Evolutionary conservation across 495 filamentous ascomycete genomes (phyloP).

Genomic region (Parathielavia hyrcaniae): DNA sequence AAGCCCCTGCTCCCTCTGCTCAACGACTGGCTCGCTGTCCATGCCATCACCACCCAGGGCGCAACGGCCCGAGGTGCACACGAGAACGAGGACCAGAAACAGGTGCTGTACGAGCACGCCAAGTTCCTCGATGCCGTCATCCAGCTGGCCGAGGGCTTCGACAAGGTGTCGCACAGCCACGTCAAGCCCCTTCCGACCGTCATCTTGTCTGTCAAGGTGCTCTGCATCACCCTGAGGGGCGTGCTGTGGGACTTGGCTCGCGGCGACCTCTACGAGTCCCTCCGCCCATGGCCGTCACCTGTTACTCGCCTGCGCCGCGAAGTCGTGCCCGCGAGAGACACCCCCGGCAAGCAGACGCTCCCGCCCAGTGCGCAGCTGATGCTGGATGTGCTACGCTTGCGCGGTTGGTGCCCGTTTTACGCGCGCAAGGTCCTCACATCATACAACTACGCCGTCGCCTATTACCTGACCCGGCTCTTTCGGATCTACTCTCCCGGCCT

Average conservation of each 20-base stretch:
- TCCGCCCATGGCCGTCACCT: constrained; percentile 17
- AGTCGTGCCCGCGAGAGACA: constrained; percentile 12
- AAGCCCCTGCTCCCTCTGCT: constrained; percentile 20
- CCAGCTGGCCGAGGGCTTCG: constrained; percentile 23
- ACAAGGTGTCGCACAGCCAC: constrained; percentile 24
- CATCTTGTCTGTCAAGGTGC: constrained; percentile 25
- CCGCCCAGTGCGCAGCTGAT: constrained; percentile 22
- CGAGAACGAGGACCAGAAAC: constrained; percentile 4
- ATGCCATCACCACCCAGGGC: constrained; percentile 1
- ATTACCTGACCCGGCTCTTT: constrained; percentile 25
- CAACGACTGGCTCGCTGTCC: constrained; percentile 17
- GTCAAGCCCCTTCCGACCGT: constrained; percentile 24
- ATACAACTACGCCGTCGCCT: constrained; percentile 22
- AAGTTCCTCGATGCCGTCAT: constrained; percentile 22
- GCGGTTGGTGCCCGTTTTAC: constrained; percentile 25
- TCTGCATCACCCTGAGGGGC: constrained; percentile 20
- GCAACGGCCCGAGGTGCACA: not conserved
- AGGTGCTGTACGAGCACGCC: constrained; percentile 18
- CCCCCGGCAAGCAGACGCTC: constrained; percentile 5
- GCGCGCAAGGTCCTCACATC: constrained; percentile 17
- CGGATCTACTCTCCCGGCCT: constrained; percentile 9
- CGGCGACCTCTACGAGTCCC: constrained; percentile 11
- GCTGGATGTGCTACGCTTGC: constrained; percentile 21
- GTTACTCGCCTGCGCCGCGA: constrained; percentile 11
- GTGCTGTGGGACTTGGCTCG: constrained; percentile 20